Base-by-base conservation (phyloP, 73 alveolate genomes). In the Paraurostyla sp. region DNA sequence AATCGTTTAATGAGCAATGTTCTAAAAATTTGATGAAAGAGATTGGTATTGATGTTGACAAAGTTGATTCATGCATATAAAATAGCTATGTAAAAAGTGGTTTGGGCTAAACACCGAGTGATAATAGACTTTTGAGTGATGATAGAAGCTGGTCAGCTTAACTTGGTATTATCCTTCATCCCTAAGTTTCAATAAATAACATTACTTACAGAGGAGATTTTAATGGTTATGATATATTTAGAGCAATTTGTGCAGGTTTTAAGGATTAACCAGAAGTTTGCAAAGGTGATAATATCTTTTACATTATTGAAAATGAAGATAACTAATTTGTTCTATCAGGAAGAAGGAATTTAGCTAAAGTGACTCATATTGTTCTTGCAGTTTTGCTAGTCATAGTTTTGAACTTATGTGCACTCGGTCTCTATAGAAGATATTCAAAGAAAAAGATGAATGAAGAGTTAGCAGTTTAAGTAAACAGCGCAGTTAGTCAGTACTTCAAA, bases 141-240 rank as follows among this genome's bases (percentile, higher is more conserved):
- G 89, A 78, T 54, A 54, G 63, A 32, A 7, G 52, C 9, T 15
- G 43, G 46, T 11, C 89, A 1, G 22, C 9, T 11, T 3, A 54
- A 29, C 71, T 51, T 25, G 78, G 78, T 32, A 35, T 78, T 18
- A 35, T 63, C 4, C 49, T 83, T 15, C 68, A 89, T 48, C 94
- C 94, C 15, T 27, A 89, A 11, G 32, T 89, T 29, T 54, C 88
- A 45, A 89, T 89, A 13, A 89, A 89, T 80, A 89, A 89, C 65
- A 89, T 86, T 43, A 81, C 94, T 1, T 89, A 89, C 51, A 80
- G 94, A 81, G 94, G 94, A 1, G 85, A 86, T 30, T 22, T 81
- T 23, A 84, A 56, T 38, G 91, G 91, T 11, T 86, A 89, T 46
- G 94, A 86, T 40, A 78, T 89, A 23, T 89, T 89, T 48, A 63